These are phyloP conservation scores for Tuber calosporum DNA, from an alignment of 495 filamentous ascomycete species.

Conservation along the genomic window DNA sequence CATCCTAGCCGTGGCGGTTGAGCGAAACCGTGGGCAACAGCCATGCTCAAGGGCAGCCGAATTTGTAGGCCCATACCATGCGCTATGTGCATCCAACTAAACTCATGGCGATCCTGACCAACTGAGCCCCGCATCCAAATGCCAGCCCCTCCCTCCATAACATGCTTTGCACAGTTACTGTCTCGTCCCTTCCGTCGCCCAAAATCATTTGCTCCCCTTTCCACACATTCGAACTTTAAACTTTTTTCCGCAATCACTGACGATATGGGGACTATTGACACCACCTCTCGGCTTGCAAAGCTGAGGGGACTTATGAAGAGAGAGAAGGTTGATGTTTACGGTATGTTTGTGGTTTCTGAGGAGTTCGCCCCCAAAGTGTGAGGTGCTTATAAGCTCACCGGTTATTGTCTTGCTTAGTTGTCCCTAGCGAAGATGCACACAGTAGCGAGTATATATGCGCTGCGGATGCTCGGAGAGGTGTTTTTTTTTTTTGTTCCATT, in stretches of 20 bases:
- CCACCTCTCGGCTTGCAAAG: constrained; percentile 64
- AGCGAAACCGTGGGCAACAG: background rate
- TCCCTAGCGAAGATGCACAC: constrained; percentile 96
- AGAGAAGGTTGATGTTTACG: constrained; percentile 78
- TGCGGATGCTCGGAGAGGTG: constrained; percentile 82
- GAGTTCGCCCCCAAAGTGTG: constrained; percentile 21
- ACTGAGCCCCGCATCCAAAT: constrained; percentile 37
- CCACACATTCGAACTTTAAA: constrained; percentile 29
- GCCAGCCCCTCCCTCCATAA: constrained; percentile 24
- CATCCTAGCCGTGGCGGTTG: background rate
- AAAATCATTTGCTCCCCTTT: constrained; percentile 14
- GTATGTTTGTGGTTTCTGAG: constrained; percentile 49
- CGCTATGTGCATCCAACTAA: background rate
- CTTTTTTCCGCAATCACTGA: constrained; percentile 45
- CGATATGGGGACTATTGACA: constrained; percentile 81
- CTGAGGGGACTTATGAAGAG: constrained; percentile 79
- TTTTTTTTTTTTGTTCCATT: constrained; percentile 2
- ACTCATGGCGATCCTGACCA: constrained; percentile 29
- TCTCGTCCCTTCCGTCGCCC: constrained; percentile 17
- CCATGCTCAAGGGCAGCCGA: background rate
- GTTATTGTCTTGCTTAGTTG: constrained; percentile 52
- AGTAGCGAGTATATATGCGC: constrained; percentile 96
- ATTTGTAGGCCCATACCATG: background rate
- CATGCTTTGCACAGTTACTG: constrained; percentile 20
- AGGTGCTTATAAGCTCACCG: constrained; percentile 19